Conservation (phyloP, 805 yeast genomes). For the Zygosaccharomyces bisporus region DNA sequence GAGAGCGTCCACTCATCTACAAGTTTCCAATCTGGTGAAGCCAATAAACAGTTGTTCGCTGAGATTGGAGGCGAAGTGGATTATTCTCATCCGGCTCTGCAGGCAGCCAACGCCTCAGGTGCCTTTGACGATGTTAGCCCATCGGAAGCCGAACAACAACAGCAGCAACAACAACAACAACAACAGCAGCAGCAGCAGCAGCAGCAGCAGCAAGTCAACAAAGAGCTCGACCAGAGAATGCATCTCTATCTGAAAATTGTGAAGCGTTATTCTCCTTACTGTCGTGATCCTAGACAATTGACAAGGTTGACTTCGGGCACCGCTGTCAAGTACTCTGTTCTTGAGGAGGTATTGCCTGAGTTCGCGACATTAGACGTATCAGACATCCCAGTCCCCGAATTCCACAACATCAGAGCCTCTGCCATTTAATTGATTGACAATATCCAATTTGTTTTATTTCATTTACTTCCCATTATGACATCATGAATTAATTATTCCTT, state of each 20-base stretch:
- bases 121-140: slow-evolving; percentile 35
- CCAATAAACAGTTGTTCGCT: slow-evolving; percentile 16
- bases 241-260: slow-evolving; percentile 53
- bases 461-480: background rate
- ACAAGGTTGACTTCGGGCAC: slow-evolving; percentile 46
- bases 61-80: slow-evolving; percentile 26
- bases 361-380: slow-evolving; percentile 38
- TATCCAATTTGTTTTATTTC: too few relatives aligned
- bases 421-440: too few relatives aligned
- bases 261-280: slow-evolving; percentile 46
- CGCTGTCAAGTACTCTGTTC: slow-evolving; percentile 41
- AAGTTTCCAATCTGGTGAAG: slow-evolving; percentile 11
- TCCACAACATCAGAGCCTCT: slow-evolving; percentile 35
- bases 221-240: slow-evolving; percentile 43
- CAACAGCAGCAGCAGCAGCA: slow-evolving; percentile 16
- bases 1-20: slow-evolving; percentile 8
- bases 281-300: slow-evolving; percentile 46
- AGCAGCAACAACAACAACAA: slow-evolving; percentile 16
- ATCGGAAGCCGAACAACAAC: slow-evolving; percentile 11
- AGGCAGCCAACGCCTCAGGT: slow-evolving; percentile 39
- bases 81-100: slow-evolving; percentile 37
- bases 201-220: slow-evolving; percentile 12
- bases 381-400: slow-evolving; percentile 42
- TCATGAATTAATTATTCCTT: background rate
- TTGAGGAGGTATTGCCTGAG: slow-evolving; percentile 39